phyloP scores from a whole-genome alignment of 441 rosid species.

The Eruca vesicaria region DNA sequence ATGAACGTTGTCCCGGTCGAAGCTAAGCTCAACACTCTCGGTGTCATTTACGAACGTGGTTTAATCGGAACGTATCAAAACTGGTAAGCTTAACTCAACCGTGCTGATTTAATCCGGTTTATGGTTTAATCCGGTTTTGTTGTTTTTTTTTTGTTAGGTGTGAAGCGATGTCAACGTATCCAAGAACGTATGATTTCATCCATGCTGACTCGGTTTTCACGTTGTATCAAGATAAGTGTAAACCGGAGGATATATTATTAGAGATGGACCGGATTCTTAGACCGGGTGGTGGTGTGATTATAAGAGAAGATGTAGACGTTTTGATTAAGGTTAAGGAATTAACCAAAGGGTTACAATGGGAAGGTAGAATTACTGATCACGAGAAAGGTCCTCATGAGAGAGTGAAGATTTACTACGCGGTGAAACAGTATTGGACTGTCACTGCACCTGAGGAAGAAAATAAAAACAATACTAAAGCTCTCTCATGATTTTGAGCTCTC shows the following conservation, averaged over 20 bases:
- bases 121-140: not conserved
- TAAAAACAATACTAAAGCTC: conserved; percentile 25
- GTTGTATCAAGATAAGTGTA: conserved; percentile 47
- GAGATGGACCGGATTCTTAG: conserved; percentile 73
- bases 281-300: conserved; percentile 59
- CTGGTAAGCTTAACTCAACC: conserved; percentile 39
- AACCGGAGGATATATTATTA: conserved; percentile 50
- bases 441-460: conserved; percentile 32
- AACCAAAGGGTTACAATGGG: conserved; percentile 51
- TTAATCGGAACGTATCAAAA: conserved; percentile 66
- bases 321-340: conserved; percentile 47
- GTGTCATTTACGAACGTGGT: conserved; percentile 64
- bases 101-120: not conserved
- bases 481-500: conserved; percentile 17
- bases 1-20: conserved; percentile 59
- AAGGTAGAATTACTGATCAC: conserved; percentile 55
- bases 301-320: conserved; percentile 60
- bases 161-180: conserved; percentile 75
- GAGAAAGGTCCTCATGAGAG: conserved; percentile 58
- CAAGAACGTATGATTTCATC: conserved; percentile 63
- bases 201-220: conserved; percentile 52
- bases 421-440: conserved; percentile 58
- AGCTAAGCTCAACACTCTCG: conserved; percentile 49
- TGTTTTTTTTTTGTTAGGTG: conserved; percentile 41
- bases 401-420: conserved; percentile 51